Percentiles rank a stretch among this genome's conserved stretches.
Evolutionary conservation across 768 basidiomycete species (phyloP).

Genomic region (Grammothele lineata): DNA sequence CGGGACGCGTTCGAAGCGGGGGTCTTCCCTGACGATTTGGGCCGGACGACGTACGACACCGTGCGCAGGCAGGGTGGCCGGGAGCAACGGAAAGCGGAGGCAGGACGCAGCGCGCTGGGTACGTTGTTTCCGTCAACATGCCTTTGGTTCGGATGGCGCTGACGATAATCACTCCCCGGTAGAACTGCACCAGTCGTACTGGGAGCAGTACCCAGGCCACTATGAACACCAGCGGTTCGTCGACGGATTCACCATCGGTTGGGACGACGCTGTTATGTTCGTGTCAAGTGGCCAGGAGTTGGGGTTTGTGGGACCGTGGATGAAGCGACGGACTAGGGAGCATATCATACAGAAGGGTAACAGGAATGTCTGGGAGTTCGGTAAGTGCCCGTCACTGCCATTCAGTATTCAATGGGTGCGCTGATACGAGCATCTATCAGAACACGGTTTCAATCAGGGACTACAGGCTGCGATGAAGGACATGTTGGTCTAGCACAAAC

Average conservation of each 20-base stretch:
- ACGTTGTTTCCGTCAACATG: constrained; percentile 3
- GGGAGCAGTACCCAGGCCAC: constrained; percentile 47
- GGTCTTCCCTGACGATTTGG: constrained; percentile 46
- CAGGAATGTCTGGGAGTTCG: constrained; percentile 61
- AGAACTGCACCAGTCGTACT: constrained; percentile 39
- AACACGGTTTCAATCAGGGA: constrained; percentile 64
- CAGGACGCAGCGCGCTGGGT: constrained; percentile 27
- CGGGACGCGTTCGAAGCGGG: constrained; percentile 58
- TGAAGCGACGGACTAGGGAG: constrained; percentile 38
- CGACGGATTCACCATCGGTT: constrained; percentile 63
- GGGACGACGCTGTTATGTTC: constrained; percentile 67
- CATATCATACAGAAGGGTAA: constrained; percentile 39
- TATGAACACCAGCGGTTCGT: constrained; percentile 68
- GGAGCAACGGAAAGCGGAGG: constrained; percentile 19
- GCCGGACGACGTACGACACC: constrained; percentile 12
- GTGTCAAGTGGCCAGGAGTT: constrained; percentile 42
- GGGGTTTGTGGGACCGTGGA: constrained; percentile 65
- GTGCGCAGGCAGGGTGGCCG: constrained; percentile 37
- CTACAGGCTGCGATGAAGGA: not conserved
- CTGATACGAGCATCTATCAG: constrained; percentile 22
- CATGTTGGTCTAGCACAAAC: not conserved
- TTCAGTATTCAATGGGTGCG: too few relatives aligned
- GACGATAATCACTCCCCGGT: not conserved
- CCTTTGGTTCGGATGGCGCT: too few relatives aligned
- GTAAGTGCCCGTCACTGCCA: constrained; percentile 28